phyloP scores from a whole-genome alignment of 805 yeast species.

The Starmerella kuoi region DNA sequence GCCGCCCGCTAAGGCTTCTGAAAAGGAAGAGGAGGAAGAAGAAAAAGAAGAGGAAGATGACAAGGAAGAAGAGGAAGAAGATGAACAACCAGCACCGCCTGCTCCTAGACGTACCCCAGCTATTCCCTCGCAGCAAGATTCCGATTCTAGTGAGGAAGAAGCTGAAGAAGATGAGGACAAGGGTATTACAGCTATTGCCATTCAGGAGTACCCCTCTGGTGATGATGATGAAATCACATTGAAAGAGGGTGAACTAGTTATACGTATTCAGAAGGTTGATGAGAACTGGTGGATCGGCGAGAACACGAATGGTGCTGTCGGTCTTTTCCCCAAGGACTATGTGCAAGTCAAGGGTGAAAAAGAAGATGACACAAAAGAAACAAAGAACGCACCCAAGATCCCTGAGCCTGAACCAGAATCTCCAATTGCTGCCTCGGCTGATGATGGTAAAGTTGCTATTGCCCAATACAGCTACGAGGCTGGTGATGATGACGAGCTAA shows the following conservation, averaged over 20 bases:
- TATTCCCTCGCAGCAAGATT: slow-evolving; percentile 22
- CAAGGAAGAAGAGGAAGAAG: slow-evolving; percentile 1
- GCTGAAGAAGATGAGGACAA: slow-evolving; percentile 9
- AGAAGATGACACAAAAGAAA: slow-evolving; percentile 9
- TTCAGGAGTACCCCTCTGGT: slow-evolving; percentile 47
- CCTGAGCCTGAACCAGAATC: neutral
- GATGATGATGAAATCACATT: slow-evolving; percentile 67
- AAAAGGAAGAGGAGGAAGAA: slow-evolving; percentile 7
- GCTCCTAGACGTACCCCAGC: slow-evolving; percentile 7
- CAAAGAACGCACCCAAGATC: neutral
- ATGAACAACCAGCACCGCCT: slow-evolving; percentile 10
- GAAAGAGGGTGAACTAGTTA: slow-evolving; percentile 51
- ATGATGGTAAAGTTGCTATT: slow-evolving; percentile 38
- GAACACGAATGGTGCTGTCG: slow-evolving; percentile 57
- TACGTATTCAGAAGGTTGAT: slow-evolving; percentile 57
- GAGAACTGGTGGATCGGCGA: slow-evolving; percentile 90
- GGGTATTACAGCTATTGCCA: slow-evolving; percentile 52
- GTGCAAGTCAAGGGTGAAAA: slow-evolving; percentile 35
- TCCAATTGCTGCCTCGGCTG: slow-evolving; percentile 19
- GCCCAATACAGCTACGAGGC: slow-evolving; percentile 79
- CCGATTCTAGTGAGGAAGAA: slow-evolving; percentile 17
- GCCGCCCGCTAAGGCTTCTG: neutral
- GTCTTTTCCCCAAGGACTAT: slow-evolving; percentile 84
- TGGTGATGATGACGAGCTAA: slow-evolving; percentile 81
- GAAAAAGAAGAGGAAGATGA: slow-evolving; percentile 1